Evolutionary conservation across 495 filamentous ascomycete species (phyloP).

Genomic region (Haplographium delicatum): DNA sequence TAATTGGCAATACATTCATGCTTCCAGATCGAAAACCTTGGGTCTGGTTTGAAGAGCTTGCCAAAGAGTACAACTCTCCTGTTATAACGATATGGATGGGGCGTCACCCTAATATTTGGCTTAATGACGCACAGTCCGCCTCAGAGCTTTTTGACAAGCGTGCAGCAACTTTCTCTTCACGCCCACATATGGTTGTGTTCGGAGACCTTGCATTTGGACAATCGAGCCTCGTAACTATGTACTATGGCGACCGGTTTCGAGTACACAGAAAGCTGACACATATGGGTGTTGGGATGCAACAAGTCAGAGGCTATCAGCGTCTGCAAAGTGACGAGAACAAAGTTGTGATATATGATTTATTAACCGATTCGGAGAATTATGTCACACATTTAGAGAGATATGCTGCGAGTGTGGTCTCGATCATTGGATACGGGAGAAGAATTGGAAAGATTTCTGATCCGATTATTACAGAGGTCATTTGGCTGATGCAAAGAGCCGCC

Average conservation of each 20-base stretch:
- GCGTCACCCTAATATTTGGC: conserved; percentile 59
- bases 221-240: conserved; percentile 54
- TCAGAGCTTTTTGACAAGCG: conserved; percentile 52
- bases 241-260: conserved; percentile 54
- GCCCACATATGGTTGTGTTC: conserved; percentile 52
- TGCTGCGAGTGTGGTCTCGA: conserved; percentile 58
- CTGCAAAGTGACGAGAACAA: conserved; percentile 58
- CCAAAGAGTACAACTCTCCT: conserved; percentile 47
- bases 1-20: conserved; percentile 52
- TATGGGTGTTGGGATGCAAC: conserved; percentile 54
- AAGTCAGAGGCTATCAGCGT: conserved; percentile 50
- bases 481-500: conserved; percentile 59
- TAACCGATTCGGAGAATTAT: conserved; percentile 43
- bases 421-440: conserved; percentile 56
- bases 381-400: conserved; percentile 60
- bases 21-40: conserved; percentile 56
- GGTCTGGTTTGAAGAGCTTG: conserved; percentile 57
- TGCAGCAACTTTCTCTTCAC: conserved; percentile 49
- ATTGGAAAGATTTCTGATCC: conserved; percentile 53
- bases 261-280: conserved; percentile 59
- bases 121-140: conserved; percentile 58
- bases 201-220: conserved; percentile 55
- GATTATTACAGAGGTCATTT: conserved; percentile 56
- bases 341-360: conserved; percentile 45
- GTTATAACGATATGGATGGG: conserved; percentile 61